phyloP scores from a whole-genome alignment of 1,139 yeast genomes.

The Magnusiomyces suaveolens region DNA sequence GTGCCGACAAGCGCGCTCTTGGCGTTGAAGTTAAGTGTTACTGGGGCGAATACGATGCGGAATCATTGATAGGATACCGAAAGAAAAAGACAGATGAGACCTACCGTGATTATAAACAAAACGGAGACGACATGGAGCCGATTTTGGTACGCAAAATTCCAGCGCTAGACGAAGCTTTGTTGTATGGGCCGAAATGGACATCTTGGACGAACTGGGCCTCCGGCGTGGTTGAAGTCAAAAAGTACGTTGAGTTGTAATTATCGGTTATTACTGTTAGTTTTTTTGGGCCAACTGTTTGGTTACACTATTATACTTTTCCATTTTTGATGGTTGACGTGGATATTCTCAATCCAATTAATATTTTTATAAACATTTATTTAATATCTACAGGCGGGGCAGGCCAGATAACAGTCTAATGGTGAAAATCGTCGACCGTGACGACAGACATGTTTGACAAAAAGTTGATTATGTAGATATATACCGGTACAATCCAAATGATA shows the following conservation, averaged over 20 bases:
- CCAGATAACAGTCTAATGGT: too few species aligned
- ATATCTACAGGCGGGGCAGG: too few species aligned
- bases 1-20: constrained; percentile 26
- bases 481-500: too few species aligned
- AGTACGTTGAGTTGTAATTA: constrained; percentile 35
- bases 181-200: constrained; percentile 54
- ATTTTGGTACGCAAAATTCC: constrained; percentile 42
- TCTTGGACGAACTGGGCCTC: constrained; percentile 56
- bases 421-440: too few species aligned
- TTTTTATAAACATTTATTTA: too few species aligned
- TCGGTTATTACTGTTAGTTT: too few species aligned
- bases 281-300: too few species aligned
- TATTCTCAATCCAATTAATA: too few species aligned
- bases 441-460: too few species aligned
- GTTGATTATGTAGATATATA: too few species aligned
- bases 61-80: constrained; percentile 33
- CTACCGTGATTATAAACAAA: not conserved
- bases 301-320: too few species aligned
- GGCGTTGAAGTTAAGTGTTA: constrained; percentile 54
- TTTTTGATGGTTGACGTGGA: too few species aligned
- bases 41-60: constrained; percentile 62
- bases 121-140: constrained; percentile 10
- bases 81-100: not conserved
- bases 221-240: constrained; percentile 53
- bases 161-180: constrained; percentile 56